Evolutionary conservation across 2,329 filamentous ascomycete genomes (phyloP), one percentile per base, ranked within the genome.

Genomic region (Aspergillus brasiliensis): DNA sequence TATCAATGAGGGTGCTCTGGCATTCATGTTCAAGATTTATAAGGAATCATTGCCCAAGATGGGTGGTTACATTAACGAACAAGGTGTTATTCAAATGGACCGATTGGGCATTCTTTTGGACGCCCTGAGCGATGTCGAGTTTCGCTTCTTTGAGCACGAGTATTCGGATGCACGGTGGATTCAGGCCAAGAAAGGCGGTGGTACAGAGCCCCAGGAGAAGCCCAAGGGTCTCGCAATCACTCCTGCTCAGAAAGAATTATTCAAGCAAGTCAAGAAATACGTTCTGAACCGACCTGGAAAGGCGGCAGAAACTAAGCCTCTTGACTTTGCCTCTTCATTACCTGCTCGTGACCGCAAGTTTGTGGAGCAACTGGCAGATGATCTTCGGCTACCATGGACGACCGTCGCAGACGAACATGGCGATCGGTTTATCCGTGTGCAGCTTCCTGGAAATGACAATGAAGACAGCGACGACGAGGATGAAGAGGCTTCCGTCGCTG

Each of bases 1-100:
- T 78, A 99, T 99, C 78, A 99, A 99, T 77, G 96, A 99, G 78
- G 96, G 95, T 65, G 95, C 96, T 21, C 81, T 99, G 76, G 91
- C 94, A 23, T 89, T 95, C 73, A 99, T 99, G 95, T 99, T 99
- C 77, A 90, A 90, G 72, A 88, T 97, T 61, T 99, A 99, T 83
- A 98, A 98, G 78, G 84, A 89, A 51, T 88, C 97, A 38, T 81
- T 99, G 61, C 93, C 93, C 7, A 88, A 89, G 72, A 89, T 92
- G 70, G 91, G 91, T 58, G 95, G 95, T 5, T 99, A 98, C 75
- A 94, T 99, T 78, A 99, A 99, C 77, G 92, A 99, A 74, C 88
- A 90, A 57, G 96, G 95, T 70, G 88, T 91, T 49, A 97, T 99
- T 77, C 96, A 98, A 73, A 81, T 99, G 73, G 80, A 89, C 63